Base-by-base conservation (phyloP, 1,284 basidiomycete genomes). In the Cronartium ribicola region DNA sequence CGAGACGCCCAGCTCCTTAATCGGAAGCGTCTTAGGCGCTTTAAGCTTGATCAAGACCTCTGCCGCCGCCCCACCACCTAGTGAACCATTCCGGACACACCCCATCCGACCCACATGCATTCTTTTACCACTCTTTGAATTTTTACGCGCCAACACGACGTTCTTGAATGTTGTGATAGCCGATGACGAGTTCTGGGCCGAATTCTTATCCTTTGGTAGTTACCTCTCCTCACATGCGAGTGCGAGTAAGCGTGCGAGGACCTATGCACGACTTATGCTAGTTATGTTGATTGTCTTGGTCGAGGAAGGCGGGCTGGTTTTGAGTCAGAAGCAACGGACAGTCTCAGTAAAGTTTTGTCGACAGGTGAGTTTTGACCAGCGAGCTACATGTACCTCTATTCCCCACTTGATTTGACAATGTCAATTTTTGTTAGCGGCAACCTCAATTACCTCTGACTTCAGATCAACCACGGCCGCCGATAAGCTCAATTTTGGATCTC, bases 201-300 rank as follows among this genome's bases (percentile, higher is more conserved):
- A 76, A n/a, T 76, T 80, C 55, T 77, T 80, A 67, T 80, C 79
- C 7, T 75, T 79, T 22, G 69, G 76, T 10, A 79, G 79, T 11
- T 80, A 80, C 75, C 13, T 80, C 36, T 70, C 76, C n/a, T 79
- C 76, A n/a, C 79, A 80, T 71, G 79, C 78, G 37, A 75, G 79
- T 8, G 62, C 76, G 4, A 76, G 76, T 8, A 4, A 40, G 0
- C 68, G 79, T 11, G 75, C 79, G 1, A 68, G 73, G 11, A 37
- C 75, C 3, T 80, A 80, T 75, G 72, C 77, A 3, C 70, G 77
- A 13, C 75, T 80, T 0, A 40, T 51, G 20, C 76, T 80, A 17
- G 70, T 77, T 20, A 57, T 77, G 14, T 59, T 80, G n/a, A 76
- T 75, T n/a, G 51, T 79, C 17, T 75, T 80, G 14, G 77, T 78